Base-by-base conservation (phyloP, 257 asterid genomes). In the Eucommia ulmoides region DNA sequence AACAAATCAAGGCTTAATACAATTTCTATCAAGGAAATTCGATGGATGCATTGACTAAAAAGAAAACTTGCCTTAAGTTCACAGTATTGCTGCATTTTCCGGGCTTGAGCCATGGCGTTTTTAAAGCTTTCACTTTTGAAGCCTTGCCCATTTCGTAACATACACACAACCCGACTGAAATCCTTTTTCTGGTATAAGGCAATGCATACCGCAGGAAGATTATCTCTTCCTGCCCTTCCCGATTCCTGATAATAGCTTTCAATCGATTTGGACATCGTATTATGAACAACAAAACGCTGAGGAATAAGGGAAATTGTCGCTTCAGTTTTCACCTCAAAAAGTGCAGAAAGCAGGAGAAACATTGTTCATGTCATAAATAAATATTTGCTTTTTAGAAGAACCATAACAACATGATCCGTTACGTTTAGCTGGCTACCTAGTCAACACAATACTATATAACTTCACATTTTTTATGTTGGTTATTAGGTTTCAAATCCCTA, bases 161-260 rank as follows among this genome's bases (percentile, higher is more conserved):
- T 80, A 66, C 96, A 85, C 21, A 85, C 94, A 20, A 86, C 77
- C 52, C 96, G 75, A 61, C 96, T 85, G 75, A 86, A 91, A 69
- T 91, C 99, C 76, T 91, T 86, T 84, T 62, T 83, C 69, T 79
- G 99, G 64, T 86, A 91, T 23, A 91, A 67, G 59, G 78, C 72
- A 35, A 81, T 41, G 54, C 99, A 91, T 21, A 82, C 70, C 46
- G 99, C 69, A 33, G 93, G 64, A 29, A 72, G 69, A 59, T 70
- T 66, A 64, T 83, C 96, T 56, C 96, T 74, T 53, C 99, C 99
- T 4, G 99, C 95, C 76, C 99, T 75, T 66, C 99, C 99, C 24
- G 99, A 88, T 83, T 91, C 96, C 70, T 86, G 95, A 72, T 91
- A 91, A 79, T 86, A 86, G 74, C 99, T 83, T 76, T 91, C 99